These are phyloP conservation scores for Mucuna pruriens DNA, from an alignment of 306 rosid species.

Conservation along the genomic window DNA sequence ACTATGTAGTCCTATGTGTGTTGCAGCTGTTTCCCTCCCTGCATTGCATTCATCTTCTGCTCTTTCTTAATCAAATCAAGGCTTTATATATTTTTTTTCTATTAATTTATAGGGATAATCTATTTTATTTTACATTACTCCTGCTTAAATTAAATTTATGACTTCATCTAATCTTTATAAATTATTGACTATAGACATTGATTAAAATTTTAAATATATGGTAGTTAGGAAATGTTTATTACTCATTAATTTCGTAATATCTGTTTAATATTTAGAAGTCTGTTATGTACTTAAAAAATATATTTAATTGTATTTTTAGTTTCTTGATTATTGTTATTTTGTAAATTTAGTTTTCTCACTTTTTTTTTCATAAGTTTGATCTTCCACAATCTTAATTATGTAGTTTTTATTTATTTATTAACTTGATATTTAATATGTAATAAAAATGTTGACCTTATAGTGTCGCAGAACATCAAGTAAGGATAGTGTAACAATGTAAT, in stretches of 20 bases:
- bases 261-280: no score
- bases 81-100: not conserved
- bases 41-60: not conserved
- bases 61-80: slow-evolving; percentile 12
- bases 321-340: no score
- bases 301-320: no score
- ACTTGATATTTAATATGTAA: no score
- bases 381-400: no score
- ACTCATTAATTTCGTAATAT: not conserved
- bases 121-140: not conserved
- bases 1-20: slow-evolving; percentile 24
- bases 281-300: no score
- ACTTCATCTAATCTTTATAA: not conserved
- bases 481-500: no score
- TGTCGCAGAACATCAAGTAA: no score
- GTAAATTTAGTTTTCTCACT: no score
- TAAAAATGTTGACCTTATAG: no score
- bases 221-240: not conserved
- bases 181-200: not conserved
- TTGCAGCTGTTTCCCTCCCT: slow-evolving; percentile 57
- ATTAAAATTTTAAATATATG: not conserved
- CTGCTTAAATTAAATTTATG: not conserved
- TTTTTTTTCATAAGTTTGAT: no score
- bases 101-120: not conserved
- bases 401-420: no score